Conservation (phyloP, 441 rosid genomes). For the Populus hybrid region DNA sequence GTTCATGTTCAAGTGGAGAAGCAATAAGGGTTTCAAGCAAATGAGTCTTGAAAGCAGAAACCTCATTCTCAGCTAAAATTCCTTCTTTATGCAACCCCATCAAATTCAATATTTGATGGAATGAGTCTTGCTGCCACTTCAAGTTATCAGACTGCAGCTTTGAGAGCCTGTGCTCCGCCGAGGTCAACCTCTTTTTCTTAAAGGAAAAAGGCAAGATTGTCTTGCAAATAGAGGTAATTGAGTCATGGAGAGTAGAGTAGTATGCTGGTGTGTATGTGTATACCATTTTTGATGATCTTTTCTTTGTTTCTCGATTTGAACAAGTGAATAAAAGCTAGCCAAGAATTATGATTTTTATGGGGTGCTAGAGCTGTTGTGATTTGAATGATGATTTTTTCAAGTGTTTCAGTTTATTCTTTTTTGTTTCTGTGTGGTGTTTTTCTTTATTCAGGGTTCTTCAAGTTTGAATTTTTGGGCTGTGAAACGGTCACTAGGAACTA, state of each 20-base stretch:
- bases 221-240: constrained; percentile 76
- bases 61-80: constrained; percentile 51
- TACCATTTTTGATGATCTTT: constrained; percentile 40
- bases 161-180: constrained; percentile 50
- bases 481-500: constrained; percentile 53
- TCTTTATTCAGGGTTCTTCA: not conserved
- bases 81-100: constrained; percentile 70
- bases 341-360: constrained; percentile 9
- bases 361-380: constrained; percentile 28
- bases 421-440: not conserved
- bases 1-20: constrained; percentile 53
- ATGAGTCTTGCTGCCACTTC: constrained; percentile 83
- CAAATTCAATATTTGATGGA: constrained; percentile 67
- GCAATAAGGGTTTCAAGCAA: constrained; percentile 60
- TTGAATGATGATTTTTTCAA: not conserved
- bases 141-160: constrained; percentile 69
- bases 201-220: constrained; percentile 67
- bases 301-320: constrained; percentile 11
- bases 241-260: constrained; percentile 73
- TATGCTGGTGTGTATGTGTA: constrained; percentile 69
- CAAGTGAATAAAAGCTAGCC: constrained; percentile 4
- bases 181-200: constrained; percentile 51
- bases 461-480: constrained; percentile 19
- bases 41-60: constrained; percentile 53
- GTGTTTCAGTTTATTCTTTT: not conserved